Conservation (phyloP, 2,329 filamentous ascomycete genomes). For the Botrytis deweyae region DNA sequence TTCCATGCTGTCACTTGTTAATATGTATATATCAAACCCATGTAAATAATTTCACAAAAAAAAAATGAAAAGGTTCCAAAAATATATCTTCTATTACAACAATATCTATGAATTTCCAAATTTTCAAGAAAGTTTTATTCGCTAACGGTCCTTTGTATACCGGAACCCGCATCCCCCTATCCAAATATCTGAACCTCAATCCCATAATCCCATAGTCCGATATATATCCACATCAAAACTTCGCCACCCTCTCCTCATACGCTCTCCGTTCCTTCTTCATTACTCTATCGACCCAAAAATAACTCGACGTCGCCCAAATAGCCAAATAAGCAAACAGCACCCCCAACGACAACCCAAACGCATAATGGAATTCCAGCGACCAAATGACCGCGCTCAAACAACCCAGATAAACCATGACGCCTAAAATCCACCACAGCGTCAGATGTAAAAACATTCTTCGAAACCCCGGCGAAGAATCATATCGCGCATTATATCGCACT, state of each 20-base stretch:
- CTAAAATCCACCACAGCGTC: conserved; percentile 31
- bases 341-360: conserved; percentile 28
- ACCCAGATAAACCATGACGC: conserved; percentile 28
- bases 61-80: not conserved
- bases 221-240: conserved; percentile 1
- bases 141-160: not conserved
- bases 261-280: conserved; percentile 26
- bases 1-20: conserved; percentile 5
- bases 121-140: not conserved
- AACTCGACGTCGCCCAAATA: conserved; percentile 27
- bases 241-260: conserved; percentile 16
- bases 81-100: not conserved
- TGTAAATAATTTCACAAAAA: not conserved
- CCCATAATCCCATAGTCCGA: not conserved
- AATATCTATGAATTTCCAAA: not conserved
- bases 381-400: conserved; percentile 31
- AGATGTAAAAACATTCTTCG: conserved; percentile 27
- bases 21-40: not conserved
- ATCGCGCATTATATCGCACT: conserved; percentile 30
- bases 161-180: not conserved
- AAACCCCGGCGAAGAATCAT: conserved; percentile 27
- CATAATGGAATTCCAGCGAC: conserved; percentile 31
- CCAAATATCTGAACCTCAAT: not conserved
- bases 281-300: conserved; percentile 25
- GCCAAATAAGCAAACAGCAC: conserved; percentile 29